phyloP scores from a whole-genome alignment of 352 stramenopile genomes.

The Globisporangium spiculum region DNA sequence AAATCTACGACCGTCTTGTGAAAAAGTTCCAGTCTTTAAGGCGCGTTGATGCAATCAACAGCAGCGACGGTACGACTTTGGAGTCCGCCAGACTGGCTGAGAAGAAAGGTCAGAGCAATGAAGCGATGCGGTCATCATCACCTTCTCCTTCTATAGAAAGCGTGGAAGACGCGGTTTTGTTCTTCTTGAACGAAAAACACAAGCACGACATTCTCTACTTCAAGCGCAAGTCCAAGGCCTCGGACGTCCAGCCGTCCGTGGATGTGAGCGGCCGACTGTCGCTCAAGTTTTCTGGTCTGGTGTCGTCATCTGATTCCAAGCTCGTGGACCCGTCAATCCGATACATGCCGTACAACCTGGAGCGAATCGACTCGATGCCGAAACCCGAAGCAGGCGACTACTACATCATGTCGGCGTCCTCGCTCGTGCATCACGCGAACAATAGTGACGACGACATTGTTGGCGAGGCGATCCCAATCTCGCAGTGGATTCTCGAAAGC shows the following conservation, averaged over 20 bases:
- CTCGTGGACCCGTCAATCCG: constrained; percentile 11
- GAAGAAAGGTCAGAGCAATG: background rate
- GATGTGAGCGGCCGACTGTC: constrained; percentile 20
- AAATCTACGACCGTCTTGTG: constrained; percentile 36
- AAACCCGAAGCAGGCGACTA: constrained; percentile 41
- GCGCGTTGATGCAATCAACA: constrained; percentile 1
- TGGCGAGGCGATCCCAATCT: constrained; percentile 55
- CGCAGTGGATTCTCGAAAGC: constrained; percentile 73
- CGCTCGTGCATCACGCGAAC: constrained; percentile 57
- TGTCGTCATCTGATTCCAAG: background rate
- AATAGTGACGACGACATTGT: constrained; percentile 31
- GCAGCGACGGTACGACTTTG: background rate
- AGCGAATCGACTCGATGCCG: constrained; percentile 31
- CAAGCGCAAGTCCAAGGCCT: constrained; percentile 24
- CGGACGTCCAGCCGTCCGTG: constrained; percentile 7
- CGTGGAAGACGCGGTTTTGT: constrained; percentile 61
- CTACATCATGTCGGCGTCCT: constrained; percentile 63
- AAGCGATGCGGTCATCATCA: background rate
- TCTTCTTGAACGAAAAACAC: constrained; percentile 70
- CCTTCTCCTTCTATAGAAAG: background rate
- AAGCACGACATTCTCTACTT: constrained; percentile 73
- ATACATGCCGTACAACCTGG: constrained; percentile 67
- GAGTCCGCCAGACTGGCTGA: background rate
- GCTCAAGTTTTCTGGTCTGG: constrained; percentile 26
- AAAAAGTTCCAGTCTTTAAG: constrained; percentile 26